Evolutionary conservation across 257 asterid species (phyloP), one percentile per base, ranked within the genome.

Genomic region (Fraxinus pennsylvanica): DNA sequence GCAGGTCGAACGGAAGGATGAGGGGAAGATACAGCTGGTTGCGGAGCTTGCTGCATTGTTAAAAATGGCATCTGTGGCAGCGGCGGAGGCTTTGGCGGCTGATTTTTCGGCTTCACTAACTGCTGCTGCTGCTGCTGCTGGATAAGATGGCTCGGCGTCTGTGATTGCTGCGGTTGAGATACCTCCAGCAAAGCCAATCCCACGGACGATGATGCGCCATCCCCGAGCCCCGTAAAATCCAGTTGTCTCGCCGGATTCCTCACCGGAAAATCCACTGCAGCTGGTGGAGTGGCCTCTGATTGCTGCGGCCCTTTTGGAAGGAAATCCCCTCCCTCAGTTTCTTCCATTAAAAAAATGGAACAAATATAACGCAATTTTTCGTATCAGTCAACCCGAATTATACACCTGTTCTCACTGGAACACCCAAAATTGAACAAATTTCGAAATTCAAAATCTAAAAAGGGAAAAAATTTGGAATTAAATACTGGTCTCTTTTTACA

Each of bases 201-300:
- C 73, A 73, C 84, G 70, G 80, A 35, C 70, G 75, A 73, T 72
- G 91, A 79, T n/a, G 85, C 80, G 33, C 83, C 89, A 38, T 85
- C 87, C 71, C 85, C 79, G 9, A 84, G 78, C 71, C 87, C 92
- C 71, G 94, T 91, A 77, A 95, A 95, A 88, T 95, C 99, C 74
- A 95, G 98, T 92, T 95, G 98, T 90, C 99, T 87, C 67, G 90
- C 98, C n/a, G 90, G 96, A 96, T 91, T 95, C 94, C 90, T 88
- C 80, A 88, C 84, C 78, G 94, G 96, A 22, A 89, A 83, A 90
- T 94, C 91, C 45, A 73, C 76, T 12, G 74, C 91, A 39, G 87
- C 85, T 80, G 87, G 81, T 72, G 88, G 76, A 73, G 87, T 77
- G 61, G 85, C 80, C 84, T 89, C 97, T 75, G 90, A 82, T 86